Base-by-base conservation (phyloP, 306 rosid species). In the Lathyrus tuberosus region DNA sequence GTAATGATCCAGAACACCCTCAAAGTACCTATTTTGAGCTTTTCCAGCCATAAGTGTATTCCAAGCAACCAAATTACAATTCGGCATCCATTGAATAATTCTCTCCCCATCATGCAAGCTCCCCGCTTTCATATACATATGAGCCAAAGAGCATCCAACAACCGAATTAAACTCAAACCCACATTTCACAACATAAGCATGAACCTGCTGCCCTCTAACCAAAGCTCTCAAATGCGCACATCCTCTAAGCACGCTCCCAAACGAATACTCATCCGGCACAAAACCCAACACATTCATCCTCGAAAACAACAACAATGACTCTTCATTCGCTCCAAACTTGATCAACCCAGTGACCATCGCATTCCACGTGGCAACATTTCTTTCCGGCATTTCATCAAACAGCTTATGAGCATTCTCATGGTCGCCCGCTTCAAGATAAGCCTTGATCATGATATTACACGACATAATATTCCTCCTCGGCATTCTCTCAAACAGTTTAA, bases 31-130 rank as follows among this genome's bases (percentile, higher is more conserved):
- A 58, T 84, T 84, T 54, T 87, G 96, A 49, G 95, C 88, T 81
- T 90, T 94, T 54, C 98, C 98, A 0, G 96, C 94, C 69, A 90
- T 88, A 58, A 90, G 92, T 5, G 96, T 90, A 84, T 94, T 94
- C 98, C 98, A 90, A 79, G 92, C 92, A 83, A 94, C 89, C 65
- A 94, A 79, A 80, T 81, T 94, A 61, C 82, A 78, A 71, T 41
- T 59, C 0, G 94, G 94, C 96, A 94, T 84, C 30, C 73, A 79
- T 67, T 60, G 80, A 58, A 94, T 88, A 48, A 84, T 80, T 43
- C 79, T 78, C 71, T 88, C 92, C 65, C 96, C 97, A 20, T 85
- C 97, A 26, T 40, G 73, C 80, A 94, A 78, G 76, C 86, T 77
- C 46, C 97, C 89, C 6, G 85, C 82, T 76, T 91, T 94, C 92